Evolutionary conservation across 2,329 filamentous ascomycete genomes (phyloP), one percentile per base, ranked within the genome.

Genomic region (Juglanconis sp.): DNA sequence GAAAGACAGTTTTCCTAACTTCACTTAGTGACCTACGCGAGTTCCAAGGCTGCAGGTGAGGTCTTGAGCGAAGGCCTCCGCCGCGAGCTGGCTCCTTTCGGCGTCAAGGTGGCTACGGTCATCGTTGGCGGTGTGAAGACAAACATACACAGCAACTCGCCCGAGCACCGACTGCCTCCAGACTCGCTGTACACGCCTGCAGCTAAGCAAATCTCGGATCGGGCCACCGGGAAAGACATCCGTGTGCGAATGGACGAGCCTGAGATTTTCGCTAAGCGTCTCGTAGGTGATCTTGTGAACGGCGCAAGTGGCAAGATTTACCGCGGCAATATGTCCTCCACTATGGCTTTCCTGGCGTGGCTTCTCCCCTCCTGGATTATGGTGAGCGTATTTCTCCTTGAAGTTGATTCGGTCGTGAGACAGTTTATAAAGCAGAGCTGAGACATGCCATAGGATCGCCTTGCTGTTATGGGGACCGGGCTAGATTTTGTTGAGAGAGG

Each of bases 81-180:
- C 32, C 70, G 80, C 50, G 82, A 85, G 65, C 73, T 85, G 42
- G 73, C 74, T 49, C 82, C 81, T 0, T 79, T 84, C 56, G 75
- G 75, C 65, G 81, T 85, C 9, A 79, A 81, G 62, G 82, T 85
- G 69, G 83, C 83, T 76, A 76, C 82, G n/a, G 78, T 78, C 66
- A 78, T 84, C 72, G 79, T 80, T 0, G 82, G 82, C 31, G 82
- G 80, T 2, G 80, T 84, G 13, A 71, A 71, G 50, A 81, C 78
- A 66, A 79, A 81, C 68, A 82, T 81, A 17, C 53, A 56, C 55
- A 77, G 78, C 7, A 73, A 69, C 65, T 74, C 75, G 35, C 66
- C 68, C 1, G 69, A 76, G 63, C 74, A 77, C 59, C 61, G 63
- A 2, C 71, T 85, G 49, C 81, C 80, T 0, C 62, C 69, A 15